Conservation (phyloP, 1,139 yeast genomes). For the Protomyces lactucae-debilis region DNA sequence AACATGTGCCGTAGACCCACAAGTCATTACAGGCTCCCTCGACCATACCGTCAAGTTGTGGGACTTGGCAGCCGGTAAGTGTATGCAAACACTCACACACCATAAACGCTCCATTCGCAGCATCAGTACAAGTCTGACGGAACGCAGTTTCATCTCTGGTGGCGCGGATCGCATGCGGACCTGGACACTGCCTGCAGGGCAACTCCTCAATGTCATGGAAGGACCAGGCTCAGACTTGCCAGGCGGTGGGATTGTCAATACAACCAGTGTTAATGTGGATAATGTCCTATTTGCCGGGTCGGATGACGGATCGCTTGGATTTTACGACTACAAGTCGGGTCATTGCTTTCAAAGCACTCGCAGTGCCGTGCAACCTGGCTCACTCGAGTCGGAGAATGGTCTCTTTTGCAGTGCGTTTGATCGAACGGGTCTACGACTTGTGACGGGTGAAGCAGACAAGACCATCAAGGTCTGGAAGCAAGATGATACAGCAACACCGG, state of each 20-base stretch:
- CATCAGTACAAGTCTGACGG: constrained; percentile 63
- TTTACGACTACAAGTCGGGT: constrained; percentile 75
- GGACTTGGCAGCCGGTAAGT: constrained; percentile 73
- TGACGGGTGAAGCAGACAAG: constrained; percentile 88
- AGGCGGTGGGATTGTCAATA: constrained; percentile 56
- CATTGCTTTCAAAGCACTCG: constrained; percentile 52
- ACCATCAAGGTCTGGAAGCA: constrained; percentile 80
- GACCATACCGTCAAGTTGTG: constrained; percentile 82
- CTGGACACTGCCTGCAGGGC: constrained; percentile 79
- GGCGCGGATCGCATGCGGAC: constrained; percentile 75
- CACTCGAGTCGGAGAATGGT: constrained; percentile 61
- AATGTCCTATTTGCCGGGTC: constrained; percentile 75
- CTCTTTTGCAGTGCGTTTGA: constrained; percentile 73
- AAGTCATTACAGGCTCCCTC: constrained; percentile 73
- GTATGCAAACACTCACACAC: constrained; percentile 63
- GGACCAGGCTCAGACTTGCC: constrained; percentile 35
- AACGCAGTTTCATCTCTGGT: constrained; percentile 73
- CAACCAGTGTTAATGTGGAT: constrained; percentile 61
- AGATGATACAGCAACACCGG: constrained; percentile 47
- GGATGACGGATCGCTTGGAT: constrained; percentile 72
- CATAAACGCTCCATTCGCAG: constrained; percentile 79
- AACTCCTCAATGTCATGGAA: constrained; percentile 53
- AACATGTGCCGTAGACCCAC: constrained; percentile 74
- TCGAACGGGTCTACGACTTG: constrained; percentile 67
- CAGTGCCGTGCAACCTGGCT: constrained; percentile 63